phyloP scores from a whole-genome alignment of 345 rosid species.

The Litchi chinensis region DNA sequence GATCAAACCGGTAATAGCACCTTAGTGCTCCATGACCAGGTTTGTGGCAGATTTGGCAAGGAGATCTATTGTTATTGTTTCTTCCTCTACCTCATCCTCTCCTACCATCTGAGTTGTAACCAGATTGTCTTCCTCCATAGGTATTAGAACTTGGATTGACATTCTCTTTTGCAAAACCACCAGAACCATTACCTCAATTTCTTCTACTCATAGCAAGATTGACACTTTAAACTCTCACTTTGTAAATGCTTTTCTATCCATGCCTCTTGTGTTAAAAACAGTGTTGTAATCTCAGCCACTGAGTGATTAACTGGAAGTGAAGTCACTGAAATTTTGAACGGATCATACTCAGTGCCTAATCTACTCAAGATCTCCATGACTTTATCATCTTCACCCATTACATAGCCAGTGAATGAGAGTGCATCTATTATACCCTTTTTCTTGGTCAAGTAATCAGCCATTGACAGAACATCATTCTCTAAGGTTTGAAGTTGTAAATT shows the following conservation, averaged over 20 bases:
- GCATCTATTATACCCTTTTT: background rate
- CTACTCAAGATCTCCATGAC: background rate
- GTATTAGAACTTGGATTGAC: no score
- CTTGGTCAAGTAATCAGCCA: background rate
- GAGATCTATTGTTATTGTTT: background rate
- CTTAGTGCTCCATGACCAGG: background rate
- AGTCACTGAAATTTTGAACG: background rate
- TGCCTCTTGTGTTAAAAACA: no score
- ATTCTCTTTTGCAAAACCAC: no score
- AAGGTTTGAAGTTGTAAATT: background rate
- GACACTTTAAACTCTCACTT: no score
- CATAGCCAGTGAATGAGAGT: background rate
- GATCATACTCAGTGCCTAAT: background rate
- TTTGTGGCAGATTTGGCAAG: background rate
- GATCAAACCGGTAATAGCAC: background rate
- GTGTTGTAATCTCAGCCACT: no score
- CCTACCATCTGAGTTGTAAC: no score
- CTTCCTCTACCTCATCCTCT: background rate
- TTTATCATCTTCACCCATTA: background rate
- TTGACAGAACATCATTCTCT: background rate
- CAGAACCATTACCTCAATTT: no score
- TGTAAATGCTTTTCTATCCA: no score
- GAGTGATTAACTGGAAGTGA: background rate
- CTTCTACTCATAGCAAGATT: no score
- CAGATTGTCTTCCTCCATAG: background rate